Evolutionary conservation across 2,329 filamentous ascomycete genomes (phyloP), one percentile per base, ranked within the genome.

Genomic region (Penicillium paneum): DNA sequence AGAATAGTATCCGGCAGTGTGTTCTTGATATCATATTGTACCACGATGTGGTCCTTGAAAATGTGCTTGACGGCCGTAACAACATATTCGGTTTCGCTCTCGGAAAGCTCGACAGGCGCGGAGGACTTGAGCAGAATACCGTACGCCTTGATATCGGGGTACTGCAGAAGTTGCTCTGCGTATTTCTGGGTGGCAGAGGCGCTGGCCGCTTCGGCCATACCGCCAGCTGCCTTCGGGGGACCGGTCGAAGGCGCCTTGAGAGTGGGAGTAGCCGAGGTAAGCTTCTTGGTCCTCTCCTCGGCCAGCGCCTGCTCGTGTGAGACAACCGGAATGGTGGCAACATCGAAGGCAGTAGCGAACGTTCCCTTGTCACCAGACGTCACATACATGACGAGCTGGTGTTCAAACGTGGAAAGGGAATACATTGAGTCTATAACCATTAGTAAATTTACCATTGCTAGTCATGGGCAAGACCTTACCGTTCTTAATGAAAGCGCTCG

Each of bases 1-100:
- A 97, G 81, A 28, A 99, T 84, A 15, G 91, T 96, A 57, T 92
- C 90, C 12, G 90, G 88, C 11, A 99, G 81, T 2, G 94, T 99
- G 79, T 99, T 99, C 82, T 96, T 97, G 73, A 99, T 86, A 71
- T 97, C 90, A 74, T 94, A 99, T 71, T 99, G 94, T 51, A 99
- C 79, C 32, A 99, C 93, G 68, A 99, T 81, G 70, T 97, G 90
- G 72, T 96, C 90, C 78, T 96, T 96, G 86, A 97, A 99, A 67
- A 99, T 86, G 72, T 99, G 94, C 80, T 99, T 99, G 75, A 97
- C 84, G 21, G 94, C 87, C 34, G 83, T 86, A 57, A 99, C 94
- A 47, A 97, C 91, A 67, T 99, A 99, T 75, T 99, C 94, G 19
- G 93, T 97, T 76, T 97, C 94, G 49, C 91, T 90, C 74, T 99